Percentiles rank a stretch among this genome's conserved stretches.
These are phyloP conservation scores for Scutellaria minor DNA, from an alignment of 257 asterid species.

Conservation along the genomic window DNA sequence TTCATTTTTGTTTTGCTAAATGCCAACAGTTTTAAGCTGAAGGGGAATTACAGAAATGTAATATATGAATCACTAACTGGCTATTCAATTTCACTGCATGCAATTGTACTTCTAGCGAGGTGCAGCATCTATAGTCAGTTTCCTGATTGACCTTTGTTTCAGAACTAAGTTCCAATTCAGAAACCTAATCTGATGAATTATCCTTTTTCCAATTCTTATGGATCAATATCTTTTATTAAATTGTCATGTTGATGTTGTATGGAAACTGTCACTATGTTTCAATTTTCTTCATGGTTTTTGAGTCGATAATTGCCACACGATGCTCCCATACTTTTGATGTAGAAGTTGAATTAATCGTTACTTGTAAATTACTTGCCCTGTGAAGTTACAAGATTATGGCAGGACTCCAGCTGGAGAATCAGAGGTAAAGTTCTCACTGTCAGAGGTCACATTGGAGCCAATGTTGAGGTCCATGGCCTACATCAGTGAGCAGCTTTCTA, in stretches of 20 bases:
- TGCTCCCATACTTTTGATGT: slow-evolving; percentile 25
- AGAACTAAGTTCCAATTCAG: slow-evolving; percentile 19
- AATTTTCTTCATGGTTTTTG: slow-evolving; percentile 15
- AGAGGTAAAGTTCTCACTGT: slow-evolving; percentile 78
- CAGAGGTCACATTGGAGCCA: slow-evolving; percentile 79
- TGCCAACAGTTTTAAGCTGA: slow-evolving; percentile 4
- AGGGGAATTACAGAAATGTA: slow-evolving; percentile 22
- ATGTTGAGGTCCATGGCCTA: slow-evolving; percentile 91
- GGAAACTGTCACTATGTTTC: background rate
- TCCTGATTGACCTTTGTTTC: slow-evolving; percentile 25
- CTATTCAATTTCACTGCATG: slow-evolving; percentile 15
- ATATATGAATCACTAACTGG: slow-evolving; percentile 7
- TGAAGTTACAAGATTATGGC: slow-evolving; percentile 81
- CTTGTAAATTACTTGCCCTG: slow-evolving; percentile 26
- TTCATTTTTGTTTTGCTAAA: background rate
- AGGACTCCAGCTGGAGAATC: slow-evolving; percentile 68
- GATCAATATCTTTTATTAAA: background rate
- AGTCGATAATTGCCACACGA: background rate
- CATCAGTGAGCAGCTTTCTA: slow-evolving; percentile 83
- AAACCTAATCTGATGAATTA: background rate
- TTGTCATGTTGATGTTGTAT: background rate
- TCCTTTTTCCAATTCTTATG: background rate
- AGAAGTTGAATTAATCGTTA: background rate
- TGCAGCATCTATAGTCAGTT: background rate
- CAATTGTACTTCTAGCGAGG: slow-evolving; percentile 4